phyloP scores from a whole-genome alignment of 345 rosid genomes.

The Dipteronia sinensis region DNA sequence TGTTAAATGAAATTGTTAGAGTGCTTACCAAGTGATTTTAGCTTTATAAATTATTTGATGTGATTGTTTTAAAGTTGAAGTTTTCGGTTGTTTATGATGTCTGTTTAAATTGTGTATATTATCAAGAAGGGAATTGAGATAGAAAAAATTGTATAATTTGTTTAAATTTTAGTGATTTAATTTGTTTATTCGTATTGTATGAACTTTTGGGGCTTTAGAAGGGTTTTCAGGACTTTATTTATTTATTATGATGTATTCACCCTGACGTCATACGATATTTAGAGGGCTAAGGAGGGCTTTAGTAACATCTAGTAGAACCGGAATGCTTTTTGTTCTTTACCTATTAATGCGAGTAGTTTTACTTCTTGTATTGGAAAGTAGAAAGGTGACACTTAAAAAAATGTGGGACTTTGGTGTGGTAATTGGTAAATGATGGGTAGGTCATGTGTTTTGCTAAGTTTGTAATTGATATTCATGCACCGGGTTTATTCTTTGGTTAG shows the following conservation, averaged over 20 bases:
- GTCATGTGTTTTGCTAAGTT: neutral
- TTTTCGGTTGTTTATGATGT: neutral
- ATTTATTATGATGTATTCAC: neutral
- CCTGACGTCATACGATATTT: neutral
- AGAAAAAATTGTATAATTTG: neutral
- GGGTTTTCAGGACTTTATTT: conserved; percentile 5
- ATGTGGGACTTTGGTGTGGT: neutral
- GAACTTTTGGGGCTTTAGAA: no score
- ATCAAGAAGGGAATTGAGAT: neutral
- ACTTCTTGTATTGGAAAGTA: neutral
- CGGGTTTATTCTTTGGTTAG: neutral
- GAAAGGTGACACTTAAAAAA: neutral
- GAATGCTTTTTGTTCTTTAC: neutral
- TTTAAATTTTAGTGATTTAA: neutral
- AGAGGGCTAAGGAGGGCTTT: neutral
- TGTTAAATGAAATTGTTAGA: neutral
- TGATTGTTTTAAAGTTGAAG: conserved; percentile 3
- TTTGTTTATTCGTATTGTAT: no score
- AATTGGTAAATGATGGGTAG: neutral
- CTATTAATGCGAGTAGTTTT: neutral
- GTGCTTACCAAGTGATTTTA: conserved; percentile 6
- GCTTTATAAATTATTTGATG: neutral
- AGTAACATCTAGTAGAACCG: neutral
- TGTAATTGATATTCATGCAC: neutral
- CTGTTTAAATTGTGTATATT: neutral